phyloP scores from a whole-genome alignment of 2,329 filamentous ascomycete genomes.

The Cylindrodendrum hubeiense region DNA sequence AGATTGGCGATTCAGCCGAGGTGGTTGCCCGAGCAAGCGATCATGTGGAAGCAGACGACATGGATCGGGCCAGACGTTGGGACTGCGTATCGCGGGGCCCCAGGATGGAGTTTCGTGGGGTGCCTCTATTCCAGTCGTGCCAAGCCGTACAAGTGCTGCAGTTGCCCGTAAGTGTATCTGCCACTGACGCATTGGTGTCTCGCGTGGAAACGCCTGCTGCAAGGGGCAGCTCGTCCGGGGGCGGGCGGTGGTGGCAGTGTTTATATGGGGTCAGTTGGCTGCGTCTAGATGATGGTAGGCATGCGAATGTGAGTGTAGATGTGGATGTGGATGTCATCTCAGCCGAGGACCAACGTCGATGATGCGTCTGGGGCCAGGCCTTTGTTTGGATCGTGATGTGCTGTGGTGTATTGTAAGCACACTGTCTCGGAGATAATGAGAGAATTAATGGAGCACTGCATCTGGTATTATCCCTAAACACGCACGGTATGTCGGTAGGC shows the following conservation, averaged over 20 bases:
- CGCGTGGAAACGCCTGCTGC: constrained; percentile 12
- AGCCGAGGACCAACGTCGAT: neutral
- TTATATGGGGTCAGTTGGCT: neutral
- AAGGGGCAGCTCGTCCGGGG: constrained; percentile 18
- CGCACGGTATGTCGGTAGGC: neutral
- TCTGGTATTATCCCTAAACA: neutral
- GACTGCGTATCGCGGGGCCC: constrained; percentile 10
- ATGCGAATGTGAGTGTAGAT: neutral
- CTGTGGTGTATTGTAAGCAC: neutral
- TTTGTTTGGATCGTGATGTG: neutral
- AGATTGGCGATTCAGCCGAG: constrained; percentile 20
- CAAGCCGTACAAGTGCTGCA: neutral
- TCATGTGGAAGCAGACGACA: constrained; percentile 23
- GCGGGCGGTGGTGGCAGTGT: neutral
- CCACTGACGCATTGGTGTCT: neutral
- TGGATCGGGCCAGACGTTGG: neutral
- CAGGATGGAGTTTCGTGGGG: neutral
- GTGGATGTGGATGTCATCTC: neutral
- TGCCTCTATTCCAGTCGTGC: neutral
- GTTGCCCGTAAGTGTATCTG: neutral
- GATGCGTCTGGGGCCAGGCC: neutral
- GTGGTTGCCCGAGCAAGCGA: constrained; percentile 17
- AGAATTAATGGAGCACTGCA: neutral
- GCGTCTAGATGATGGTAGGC: neutral
- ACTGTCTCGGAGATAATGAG: no score